These are phyloP conservation scores for Talaromyces verruculosus DNA, from an alignment of 2,329 filamentous ascomycete species.

Conservation along the genomic window DNA sequence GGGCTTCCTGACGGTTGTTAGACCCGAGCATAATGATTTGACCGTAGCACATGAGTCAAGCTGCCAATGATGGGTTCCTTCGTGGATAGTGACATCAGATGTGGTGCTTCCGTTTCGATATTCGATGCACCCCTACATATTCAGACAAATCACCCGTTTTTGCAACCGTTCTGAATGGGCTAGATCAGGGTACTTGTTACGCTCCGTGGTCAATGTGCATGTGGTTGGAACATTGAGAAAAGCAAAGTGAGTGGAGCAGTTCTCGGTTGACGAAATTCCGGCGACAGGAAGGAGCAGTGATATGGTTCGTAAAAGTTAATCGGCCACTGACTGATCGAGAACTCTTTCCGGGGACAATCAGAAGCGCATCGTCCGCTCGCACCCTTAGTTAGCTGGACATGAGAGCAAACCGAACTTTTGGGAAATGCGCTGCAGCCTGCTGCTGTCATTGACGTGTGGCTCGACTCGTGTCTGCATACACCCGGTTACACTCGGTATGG, in stretches of 20 bases:
- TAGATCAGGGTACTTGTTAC: not conserved
- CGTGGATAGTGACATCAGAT: not conserved
- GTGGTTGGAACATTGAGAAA: conserved; percentile 3
- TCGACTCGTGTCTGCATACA: conserved; percentile 6
- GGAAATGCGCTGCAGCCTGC: not conserved
- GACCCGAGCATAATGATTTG: not conserved
- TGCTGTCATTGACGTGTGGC: conserved; percentile 1
- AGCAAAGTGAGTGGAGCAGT: conserved; percentile 1
- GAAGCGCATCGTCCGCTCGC: not conserved
- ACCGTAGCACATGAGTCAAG: not conserved
- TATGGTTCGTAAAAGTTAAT: not conserved
- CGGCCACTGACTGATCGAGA: not conserved
- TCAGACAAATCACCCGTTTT: not conserved
- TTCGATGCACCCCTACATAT: not conserved
- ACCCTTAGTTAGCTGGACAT: not conserved
- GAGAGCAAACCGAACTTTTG: not conserved
- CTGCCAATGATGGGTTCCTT: not conserved
- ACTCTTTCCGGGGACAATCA: not conserved
- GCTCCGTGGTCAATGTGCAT: not conserved
- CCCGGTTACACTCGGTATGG: not conserved
- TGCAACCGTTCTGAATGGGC: not conserved
- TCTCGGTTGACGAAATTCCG: not conserved
- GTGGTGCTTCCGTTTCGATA: not conserved
- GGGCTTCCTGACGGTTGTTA: not conserved
- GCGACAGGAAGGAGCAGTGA: not conserved